phyloP scores from a whole-genome alignment of 768 basidiomycete genomes.

The Rickenella mellea region DNA sequence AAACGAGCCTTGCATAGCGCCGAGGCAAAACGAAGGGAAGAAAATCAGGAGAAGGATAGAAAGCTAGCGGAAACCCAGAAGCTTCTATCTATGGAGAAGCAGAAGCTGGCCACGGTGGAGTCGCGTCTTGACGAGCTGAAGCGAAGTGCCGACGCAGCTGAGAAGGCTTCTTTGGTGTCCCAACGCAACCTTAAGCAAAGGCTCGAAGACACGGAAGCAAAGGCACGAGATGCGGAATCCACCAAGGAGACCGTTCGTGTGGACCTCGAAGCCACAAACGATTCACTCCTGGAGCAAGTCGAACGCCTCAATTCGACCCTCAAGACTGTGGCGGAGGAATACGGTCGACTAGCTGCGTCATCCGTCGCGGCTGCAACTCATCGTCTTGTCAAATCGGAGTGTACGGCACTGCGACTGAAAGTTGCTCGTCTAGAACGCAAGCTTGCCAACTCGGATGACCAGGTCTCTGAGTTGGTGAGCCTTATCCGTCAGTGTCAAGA shows the following conservation, averaged over 20 bases:
- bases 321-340: slow-evolving; percentile 38
- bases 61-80: slow-evolving; percentile 50
- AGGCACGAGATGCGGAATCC: slow-evolving; percentile 24
- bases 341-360: slow-evolving; percentile 34
- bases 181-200: slow-evolving; percentile 25
- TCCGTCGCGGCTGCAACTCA: slow-evolving; percentile 30
- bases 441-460: slow-evolving; percentile 56
- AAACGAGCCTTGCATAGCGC: slow-evolving; percentile 39
- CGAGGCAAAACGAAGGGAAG: slow-evolving; percentile 46
- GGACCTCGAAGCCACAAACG: slow-evolving; percentile 29
- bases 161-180: slow-evolving; percentile 22
- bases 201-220: slow-evolving; percentile 26
- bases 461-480: slow-evolving; percentile 54
- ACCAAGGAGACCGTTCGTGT: slow-evolving; percentile 22
- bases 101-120: slow-evolving; percentile 39
- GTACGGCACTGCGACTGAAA: slow-evolving; percentile 29
- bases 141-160: slow-evolving; percentile 32
- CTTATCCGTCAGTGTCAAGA: slow-evolving; percentile 51
- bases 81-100: slow-evolving; percentile 37
- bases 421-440: slow-evolving; percentile 54
- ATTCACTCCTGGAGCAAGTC: slow-evolving; percentile 38
- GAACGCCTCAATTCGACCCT: slow-evolving; percentile 40
- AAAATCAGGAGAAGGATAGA: slow-evolving; percentile 42
- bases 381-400: slow-evolving; percentile 29
- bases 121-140: slow-evolving; percentile 31